phyloP scores from a whole-genome alignment of 257 asterid genomes.

The Solanum pimpinellifolium region DNA sequence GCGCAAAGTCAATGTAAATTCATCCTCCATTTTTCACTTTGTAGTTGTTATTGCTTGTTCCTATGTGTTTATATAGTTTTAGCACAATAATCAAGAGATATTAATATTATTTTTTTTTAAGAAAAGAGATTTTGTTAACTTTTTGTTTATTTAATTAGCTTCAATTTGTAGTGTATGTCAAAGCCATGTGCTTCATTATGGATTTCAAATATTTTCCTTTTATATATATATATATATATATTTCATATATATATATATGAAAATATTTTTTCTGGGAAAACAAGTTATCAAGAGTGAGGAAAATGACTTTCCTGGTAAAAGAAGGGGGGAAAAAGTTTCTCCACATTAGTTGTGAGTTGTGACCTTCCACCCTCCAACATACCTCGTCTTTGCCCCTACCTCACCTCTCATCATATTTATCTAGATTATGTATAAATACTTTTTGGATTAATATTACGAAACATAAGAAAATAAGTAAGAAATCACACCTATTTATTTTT shows the following conservation, averaged over 20 bases:
- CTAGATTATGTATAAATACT: background rate
- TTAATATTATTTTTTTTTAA: no score
- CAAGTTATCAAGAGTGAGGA: background rate
- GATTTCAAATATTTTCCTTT: background rate
- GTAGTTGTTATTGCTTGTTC: background rate
- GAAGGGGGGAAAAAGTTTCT: background rate
- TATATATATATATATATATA: background rate
- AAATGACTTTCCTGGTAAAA: background rate
- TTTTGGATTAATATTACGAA: background rate
- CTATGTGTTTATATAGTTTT: background rate
- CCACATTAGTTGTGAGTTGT: background rate
- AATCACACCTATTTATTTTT: background rate
- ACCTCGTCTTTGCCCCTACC: background rate
- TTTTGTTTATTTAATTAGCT: background rate
- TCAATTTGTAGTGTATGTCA: background rate
- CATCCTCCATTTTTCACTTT: background rate
- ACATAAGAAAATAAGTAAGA: background rate
- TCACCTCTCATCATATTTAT: background rate
- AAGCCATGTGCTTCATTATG: background rate
- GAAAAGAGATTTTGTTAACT: background rate
- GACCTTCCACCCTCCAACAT: background rate
- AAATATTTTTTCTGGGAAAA: fast-evolving
- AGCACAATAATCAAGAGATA: background rate
- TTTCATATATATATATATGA: background rate
- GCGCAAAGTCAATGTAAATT: slow-evolving; percentile 31